Evolutionary conservation across 2,329 filamentous ascomycete species (phyloP), one percentile per base, ranked within the genome.

Genomic region (Hawksworthiomyces lignivorus): DNA sequence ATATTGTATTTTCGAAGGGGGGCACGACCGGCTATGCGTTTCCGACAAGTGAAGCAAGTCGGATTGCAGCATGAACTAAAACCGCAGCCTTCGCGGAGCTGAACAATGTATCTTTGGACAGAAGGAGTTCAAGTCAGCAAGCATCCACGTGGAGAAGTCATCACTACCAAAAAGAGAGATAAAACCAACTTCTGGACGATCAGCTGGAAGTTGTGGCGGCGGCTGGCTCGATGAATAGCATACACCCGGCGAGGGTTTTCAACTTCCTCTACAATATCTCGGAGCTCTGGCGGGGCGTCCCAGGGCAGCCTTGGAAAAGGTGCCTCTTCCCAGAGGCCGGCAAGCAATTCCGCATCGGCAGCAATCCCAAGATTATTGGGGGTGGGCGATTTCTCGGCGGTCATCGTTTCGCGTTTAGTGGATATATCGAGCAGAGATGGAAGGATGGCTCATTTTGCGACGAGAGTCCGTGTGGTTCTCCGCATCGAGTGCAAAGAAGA

Each of bases 71-170:
- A 95, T 39, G 71, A 67, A 40, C 71, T 65, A 49, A 75, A 76
- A 48, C 77, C 77, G 58, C 88, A 95, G 49, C 88, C 88, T 50
- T 84, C 75, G 43, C 87, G 77, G n/a, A 95, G 75, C 62, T 95
- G 88, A 26, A 76, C 69, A 37, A 89, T 79, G 56, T 85, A 94
- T 54, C 85, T 90, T 49, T 19, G n/a, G 17, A 43, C 45, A 44
- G 9, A 27, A 43, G 24, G 35, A 15, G 11, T 10, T 4, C 4
- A 34, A 47, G 49, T 51, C 37, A 55, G 45, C 27, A 39, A 18
- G 41, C 39, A 38, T 20, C 44, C 2, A 20, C 8, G 34, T 8
- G 12, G 4, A 22, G 24, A 14, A 9, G 15, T 15, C 11, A 17
- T 24, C 19, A 19, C 21, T 19, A 15, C 15, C 47, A 44, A 11